Base-by-base conservation (phyloP, 163 green algal species). In the Scenedesmus sp. region DNA sequence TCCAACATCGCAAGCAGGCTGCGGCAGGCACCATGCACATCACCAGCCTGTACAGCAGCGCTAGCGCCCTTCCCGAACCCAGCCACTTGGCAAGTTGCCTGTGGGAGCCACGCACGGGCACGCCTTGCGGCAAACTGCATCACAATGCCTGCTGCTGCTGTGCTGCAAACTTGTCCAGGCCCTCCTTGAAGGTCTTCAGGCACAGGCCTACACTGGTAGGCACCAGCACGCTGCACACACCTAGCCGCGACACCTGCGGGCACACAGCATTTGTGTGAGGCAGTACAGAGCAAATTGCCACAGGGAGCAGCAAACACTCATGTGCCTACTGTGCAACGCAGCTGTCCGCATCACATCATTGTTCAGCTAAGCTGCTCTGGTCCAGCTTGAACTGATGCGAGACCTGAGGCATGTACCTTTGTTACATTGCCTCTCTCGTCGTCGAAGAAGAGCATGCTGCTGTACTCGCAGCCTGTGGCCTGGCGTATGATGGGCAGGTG, bases 371-470 rank as follows among this genome's bases (percentile, higher is more conserved):
- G 34, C 34, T 46, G 34, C 34, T 46, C 34, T 46, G 34, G 34
- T 46, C 34, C 34, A 46, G 34, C 34, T 46, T 46, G 34, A 46
- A 46, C 34, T 46, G 34, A 46, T 46, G 34, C 34, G 34, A 46
- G 13, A 82, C 13, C 7, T 26, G 34, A 46, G 34, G 34, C 81
- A 26, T 77, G 12, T 66, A 95, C 93, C 91, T 79, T 76, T 5
- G 46, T 9, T 20, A 95, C 82, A 56, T 95, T 95, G 55, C 84
- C 83, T 13, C 55, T 34, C 82, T 94, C 93, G 52, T 96, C 92
- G 86, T 95, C 94, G 91, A 95, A 96, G 59, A 96, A 95, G 1
- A 95, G 84, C 94, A 96, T 96, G 52, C 91, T 83, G 5, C 1
- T 55, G 59, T 93, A 96, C 1, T 66, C 54, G 6, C 93, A 82